Percentiles rank a stretch among this genome's conserved stretches.
Evolutionary conservation across 345 rosid species (phyloP).

Genomic region (Limnanthes douglasii): DNA sequence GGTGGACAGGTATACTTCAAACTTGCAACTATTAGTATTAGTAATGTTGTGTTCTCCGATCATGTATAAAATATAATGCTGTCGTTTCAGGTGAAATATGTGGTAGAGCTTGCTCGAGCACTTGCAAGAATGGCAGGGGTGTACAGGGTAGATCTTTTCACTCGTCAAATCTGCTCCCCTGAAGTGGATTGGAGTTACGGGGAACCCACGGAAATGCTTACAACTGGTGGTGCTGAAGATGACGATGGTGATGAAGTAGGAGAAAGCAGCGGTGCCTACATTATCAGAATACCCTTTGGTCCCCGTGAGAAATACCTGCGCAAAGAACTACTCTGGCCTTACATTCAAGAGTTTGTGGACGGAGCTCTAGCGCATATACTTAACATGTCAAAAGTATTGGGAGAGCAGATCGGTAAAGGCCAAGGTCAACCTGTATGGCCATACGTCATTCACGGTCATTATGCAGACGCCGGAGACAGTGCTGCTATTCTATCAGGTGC

Average conservation of each 20-base stretch:
- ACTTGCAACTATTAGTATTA: too few relatives aligned
- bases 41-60: neutral
- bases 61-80: neutral
- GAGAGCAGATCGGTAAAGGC: slow-evolving; percentile 74
- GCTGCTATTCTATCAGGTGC: slow-evolving; percentile 93
- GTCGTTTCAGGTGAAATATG: slow-evolving; percentile 67
- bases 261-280: slow-evolving; percentile 93
- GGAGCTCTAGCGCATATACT: slow-evolving; percentile 84
- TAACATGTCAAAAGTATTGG: slow-evolving; percentile 80
- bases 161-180: slow-evolving; percentile 70
- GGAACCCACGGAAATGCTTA: slow-evolving; percentile 94
- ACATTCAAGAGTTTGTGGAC: slow-evolving; percentile 89
- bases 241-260: slow-evolving; percentile 50
- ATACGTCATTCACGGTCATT: slow-evolving; percentile 88
- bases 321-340: slow-evolving; percentile 84
- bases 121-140: slow-evolving; percentile 97
- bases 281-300: slow-evolving; percentile 87
- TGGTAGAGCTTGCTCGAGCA: slow-evolving; percentile 89
- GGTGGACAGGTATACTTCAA: slow-evolving; percentile 73
- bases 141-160: slow-evolving; percentile 88
- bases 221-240: slow-evolving; percentile 40
- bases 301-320: slow-evolving; percentile 69
- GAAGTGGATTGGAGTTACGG: slow-evolving; percentile 99
- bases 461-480: slow-evolving; percentile 93
- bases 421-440: slow-evolving; percentile 90